Conservation (phyloP, 2,329 filamentous ascomycete species). For the Diaporthe sp. region DNA sequence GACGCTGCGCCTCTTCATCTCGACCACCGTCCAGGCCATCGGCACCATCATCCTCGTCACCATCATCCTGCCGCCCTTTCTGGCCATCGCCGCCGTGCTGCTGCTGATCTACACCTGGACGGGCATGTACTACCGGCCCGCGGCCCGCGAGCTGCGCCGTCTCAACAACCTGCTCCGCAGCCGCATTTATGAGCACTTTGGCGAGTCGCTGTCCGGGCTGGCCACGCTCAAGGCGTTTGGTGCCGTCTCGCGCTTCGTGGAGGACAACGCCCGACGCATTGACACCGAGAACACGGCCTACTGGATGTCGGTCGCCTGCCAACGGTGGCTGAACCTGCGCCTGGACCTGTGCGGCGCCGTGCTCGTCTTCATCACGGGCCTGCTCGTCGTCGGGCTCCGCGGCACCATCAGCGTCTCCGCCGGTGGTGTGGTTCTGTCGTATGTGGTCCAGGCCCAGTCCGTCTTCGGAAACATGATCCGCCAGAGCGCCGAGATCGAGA, state of each 20-base stretch:
- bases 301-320: constrained; percentile 75
- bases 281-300: constrained; percentile 76
- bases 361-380: constrained; percentile 70
- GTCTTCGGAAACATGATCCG: constrained; percentile 54
- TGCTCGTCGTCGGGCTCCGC: constrained; percentile 72
- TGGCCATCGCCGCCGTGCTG: constrained; percentile 71
- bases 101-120: constrained; percentile 71
- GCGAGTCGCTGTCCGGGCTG: constrained; percentile 63
- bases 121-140: constrained; percentile 72
- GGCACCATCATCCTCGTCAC: constrained; percentile 74
- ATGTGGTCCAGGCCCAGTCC: constrained; percentile 74
- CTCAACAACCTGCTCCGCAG: constrained; percentile 74
- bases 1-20: constrained; percentile 72
- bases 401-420: constrained; percentile 72
- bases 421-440: constrained; percentile 73
- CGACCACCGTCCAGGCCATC: constrained; percentile 71
- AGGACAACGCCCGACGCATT: constrained; percentile 61
- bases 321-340: constrained; percentile 72
- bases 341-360: constrained; percentile 70
- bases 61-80: constrained; percentile 71
- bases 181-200: constrained; percentile 72
- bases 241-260: constrained; percentile 66
- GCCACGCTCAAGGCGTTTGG: constrained; percentile 71
- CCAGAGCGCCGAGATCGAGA: constrained; percentile 75
- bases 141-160: constrained; percentile 75